These are phyloP conservation scores for Penicillium goetzii DNA, from an alignment of 495 filamentous ascomycete genomes.

Conservation along the genomic window DNA sequence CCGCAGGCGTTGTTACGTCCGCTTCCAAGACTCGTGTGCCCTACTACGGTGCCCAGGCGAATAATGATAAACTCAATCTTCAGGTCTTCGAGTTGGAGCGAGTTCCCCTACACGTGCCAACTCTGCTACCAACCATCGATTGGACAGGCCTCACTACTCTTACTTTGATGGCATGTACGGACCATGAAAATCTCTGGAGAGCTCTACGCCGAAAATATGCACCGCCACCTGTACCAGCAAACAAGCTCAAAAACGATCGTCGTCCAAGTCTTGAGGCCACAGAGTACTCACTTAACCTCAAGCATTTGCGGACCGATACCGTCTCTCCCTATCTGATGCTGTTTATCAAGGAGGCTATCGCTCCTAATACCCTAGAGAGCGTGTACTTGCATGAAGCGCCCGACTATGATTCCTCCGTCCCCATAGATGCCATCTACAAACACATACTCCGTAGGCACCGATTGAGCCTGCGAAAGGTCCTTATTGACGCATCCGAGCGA, in stretches of 20 bases:
- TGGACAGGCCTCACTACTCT: conserved; percentile 78
- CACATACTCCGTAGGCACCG: conserved; percentile 74
- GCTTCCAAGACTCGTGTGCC: conserved; percentile 8
- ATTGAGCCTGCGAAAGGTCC: conserved; percentile 71
- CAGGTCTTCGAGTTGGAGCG: conserved; percentile 83
- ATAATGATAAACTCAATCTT: conserved; percentile 56
- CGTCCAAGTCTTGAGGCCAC: conserved; percentile 19
- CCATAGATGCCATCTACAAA: conserved; percentile 75
- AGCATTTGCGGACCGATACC: conserved; percentile 79
- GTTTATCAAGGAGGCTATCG: conserved; percentile 84
- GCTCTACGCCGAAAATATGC: conserved; percentile 72
- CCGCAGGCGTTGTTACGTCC: neutral
- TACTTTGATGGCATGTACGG: conserved; percentile 78
- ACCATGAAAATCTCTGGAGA: conserved; percentile 82
- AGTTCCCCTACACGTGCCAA: conserved; percentile 70
- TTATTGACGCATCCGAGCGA: conserved; percentile 73
- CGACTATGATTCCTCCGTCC: conserved; percentile 59
- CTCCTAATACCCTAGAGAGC: conserved; percentile 82
- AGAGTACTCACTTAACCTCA: conserved; percentile 75
- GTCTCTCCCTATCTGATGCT: conserved; percentile 77
- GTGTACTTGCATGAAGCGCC: conserved; percentile 80
- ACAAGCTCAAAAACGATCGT: conserved; percentile 21
- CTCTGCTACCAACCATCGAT: conserved; percentile 73
- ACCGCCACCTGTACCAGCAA: conserved; percentile 47
- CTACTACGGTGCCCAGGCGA: conserved; percentile 10